A percentile compares a stretch with the other conserved stretches of the same genome.
These are phyloP conservation scores for Exophiala bonariae DNA, from an alignment of 2,329 filamentous ascomycete genomes.

Conservation along the genomic window DNA sequence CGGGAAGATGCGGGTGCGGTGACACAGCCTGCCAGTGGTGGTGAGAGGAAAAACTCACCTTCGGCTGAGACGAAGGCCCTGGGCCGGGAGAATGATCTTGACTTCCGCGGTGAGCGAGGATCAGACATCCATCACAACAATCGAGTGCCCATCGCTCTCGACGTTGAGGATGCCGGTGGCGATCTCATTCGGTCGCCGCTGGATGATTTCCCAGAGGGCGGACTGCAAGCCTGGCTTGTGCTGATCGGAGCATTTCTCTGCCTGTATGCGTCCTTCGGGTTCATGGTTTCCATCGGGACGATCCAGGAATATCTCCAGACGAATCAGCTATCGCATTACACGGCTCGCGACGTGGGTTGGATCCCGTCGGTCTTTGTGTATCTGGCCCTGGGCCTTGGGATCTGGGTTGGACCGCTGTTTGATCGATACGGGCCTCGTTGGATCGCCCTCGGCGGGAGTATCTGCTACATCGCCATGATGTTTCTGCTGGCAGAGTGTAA, in stretches of 20 bases:
- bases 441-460: conserved; percentile 40
- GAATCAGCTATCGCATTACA: conserved; percentile 46
- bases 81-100: background rate
- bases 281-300: conserved; percentile 51
- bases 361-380: conserved; percentile 50
- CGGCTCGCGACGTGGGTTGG: conserved; percentile 50
- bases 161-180: conserved; percentile 11
- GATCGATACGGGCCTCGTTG: conserved; percentile 48
- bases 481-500: conserved; percentile 49
- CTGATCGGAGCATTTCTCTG: conserved; percentile 36
- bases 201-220: conserved; percentile 33
- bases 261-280: conserved; percentile 45
- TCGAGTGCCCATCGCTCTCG: background rate
- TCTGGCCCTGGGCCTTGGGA: conserved; percentile 45
- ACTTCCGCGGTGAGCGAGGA: background rate
- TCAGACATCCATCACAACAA: background rate
- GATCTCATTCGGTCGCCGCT: background rate
- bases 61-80: too few relatives aligned
- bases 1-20: background rate
- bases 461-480: conserved; percentile 41
- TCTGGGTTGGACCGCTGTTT: conserved; percentile 51
- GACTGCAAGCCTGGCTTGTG: conserved; percentile 36
- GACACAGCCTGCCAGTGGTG: background rate
- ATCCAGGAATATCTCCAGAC: conserved; percentile 49
- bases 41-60: background rate